These are phyloP conservation scores for Magnusiomyces sp. DNA, from an alignment of 1,139 yeast genomes.

Conservation along the genomic window DNA sequence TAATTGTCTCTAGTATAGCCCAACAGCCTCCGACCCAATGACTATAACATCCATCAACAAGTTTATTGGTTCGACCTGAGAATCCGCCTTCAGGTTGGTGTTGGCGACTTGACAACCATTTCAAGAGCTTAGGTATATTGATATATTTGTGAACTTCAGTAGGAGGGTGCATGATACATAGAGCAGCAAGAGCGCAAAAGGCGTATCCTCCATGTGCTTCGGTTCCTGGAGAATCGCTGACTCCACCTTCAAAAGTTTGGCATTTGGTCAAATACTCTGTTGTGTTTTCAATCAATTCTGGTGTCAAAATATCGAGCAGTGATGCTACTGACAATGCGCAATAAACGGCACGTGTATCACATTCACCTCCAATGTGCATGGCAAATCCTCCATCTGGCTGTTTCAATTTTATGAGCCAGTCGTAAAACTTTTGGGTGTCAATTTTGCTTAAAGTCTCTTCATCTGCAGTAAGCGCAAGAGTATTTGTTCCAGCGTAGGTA, in stretches of 20 bases:
- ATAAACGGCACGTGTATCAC: conserved; percentile 78
- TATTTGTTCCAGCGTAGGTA: conserved; percentile 66
- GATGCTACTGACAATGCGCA: conserved; percentile 76
- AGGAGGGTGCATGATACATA: conserved; percentile 42
- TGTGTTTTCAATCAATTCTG: conserved; percentile 48
- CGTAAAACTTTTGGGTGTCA: conserved; percentile 41
- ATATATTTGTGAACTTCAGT: conserved; percentile 24
- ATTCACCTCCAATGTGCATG: conserved; percentile 75
- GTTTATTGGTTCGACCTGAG: conserved; percentile 81
- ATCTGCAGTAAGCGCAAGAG: conserved; percentile 50
- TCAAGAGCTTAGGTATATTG: conserved; percentile 23
- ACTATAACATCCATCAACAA: conserved; percentile 93
- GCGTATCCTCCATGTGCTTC: conserved; percentile 99
- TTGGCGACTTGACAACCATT: conserved; percentile 72
- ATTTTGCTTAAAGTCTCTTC: conserved; percentile 38
- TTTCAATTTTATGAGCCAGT: conserved; percentile 64
- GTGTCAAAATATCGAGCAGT: conserved; percentile 53
- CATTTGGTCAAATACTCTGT: conserved; percentile 58
- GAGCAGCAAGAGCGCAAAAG: conserved; percentile 76
- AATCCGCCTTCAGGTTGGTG: conserved; percentile 71
- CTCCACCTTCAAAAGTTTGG: conserved; percentile 94
- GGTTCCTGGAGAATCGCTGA: conserved; percentile 67
- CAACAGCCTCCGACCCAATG: conserved; percentile 88
- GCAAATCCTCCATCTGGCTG: conserved; percentile 61
- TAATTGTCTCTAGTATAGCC: conserved; percentile 52